Base-by-base conservation (phyloP, 2,329 filamentous ascomycete genomes). In the Exophiala dermatitidis region DNA sequence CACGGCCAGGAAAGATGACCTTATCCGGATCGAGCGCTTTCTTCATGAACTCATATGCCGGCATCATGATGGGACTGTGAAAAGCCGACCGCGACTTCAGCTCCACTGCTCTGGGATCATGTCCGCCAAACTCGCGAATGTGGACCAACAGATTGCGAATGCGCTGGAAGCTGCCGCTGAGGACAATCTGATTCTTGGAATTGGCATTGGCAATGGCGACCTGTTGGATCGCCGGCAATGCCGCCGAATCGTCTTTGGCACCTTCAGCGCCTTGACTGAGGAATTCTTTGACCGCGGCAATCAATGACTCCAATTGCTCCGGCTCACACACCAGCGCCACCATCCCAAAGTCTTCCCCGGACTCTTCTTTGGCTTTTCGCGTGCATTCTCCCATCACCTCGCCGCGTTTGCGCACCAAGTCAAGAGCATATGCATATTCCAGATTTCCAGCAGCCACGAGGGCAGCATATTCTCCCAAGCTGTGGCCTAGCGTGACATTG, bases 201-300 rank as follows among this genome's bases (percentile, higher is more conserved):
- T 97, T 97, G 72, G 95, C 83, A 70, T 97, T 96, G 55, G 90
- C 91, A 62, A 97, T 90, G 61, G 86, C 76, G 47, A 96, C 90
- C 69, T 95, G 87, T 66, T 93, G 81, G 50, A 94, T 89, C 2
- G 88, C 82, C 12, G 87, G 85, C 31, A 83, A 71, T 60, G 83
- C 76, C 56, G 78, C 79, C 62, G 80, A 83, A 67, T 90, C 85
- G 50, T 79, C 78, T 65, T 85, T 85, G 54, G 79, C 75, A 30
- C 82, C 83, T n/a, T 79, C 75, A 56, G 77, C 77, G 46, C 78
- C 78, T 61, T 86, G 81, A 10, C 83, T 85, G 10, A 94, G 79
- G 62, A 95, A 95, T 59, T 87, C 85, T 66, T 85, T 78, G 55
- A 95, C 88, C 2, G 86, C 83, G 52, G 77, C 76, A 53, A 95